A percentile compares a stretch with the other conserved stretches of the same genome.
Evolutionary conservation across 257 asterid species (phyloP).

Genomic region (Lavandula angustifolia): DNA sequence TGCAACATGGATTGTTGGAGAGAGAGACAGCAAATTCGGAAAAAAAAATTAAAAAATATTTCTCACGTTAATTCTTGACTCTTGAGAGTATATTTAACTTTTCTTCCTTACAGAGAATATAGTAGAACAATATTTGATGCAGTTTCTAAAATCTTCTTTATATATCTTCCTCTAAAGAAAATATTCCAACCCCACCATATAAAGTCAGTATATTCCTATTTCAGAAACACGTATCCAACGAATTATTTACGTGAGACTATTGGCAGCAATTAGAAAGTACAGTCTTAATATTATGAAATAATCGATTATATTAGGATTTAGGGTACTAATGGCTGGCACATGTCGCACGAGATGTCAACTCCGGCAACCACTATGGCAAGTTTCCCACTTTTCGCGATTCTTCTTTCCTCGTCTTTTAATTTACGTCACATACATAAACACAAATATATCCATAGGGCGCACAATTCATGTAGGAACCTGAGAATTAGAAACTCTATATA

Average conservation of each 20-base stretch:
- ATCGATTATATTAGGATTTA: not conserved
- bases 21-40: no score
- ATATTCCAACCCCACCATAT: conserved; percentile 24
- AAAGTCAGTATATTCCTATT: not conserved
- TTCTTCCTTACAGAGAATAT: not conserved
- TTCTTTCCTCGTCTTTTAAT: not conserved
- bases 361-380: not conserved
- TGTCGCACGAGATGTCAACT: conserved; percentile 12
- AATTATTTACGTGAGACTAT: not conserved
- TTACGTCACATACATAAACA: not conserved
- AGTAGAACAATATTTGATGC: not conserved
- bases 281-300: no score
- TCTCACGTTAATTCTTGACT: no score
- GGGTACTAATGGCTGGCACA: conserved; percentile 24
- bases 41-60: no score
- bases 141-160: not conserved
- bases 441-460: not conserved
- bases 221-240: not conserved
- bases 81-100: no score
- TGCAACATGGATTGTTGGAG: conserved; percentile 26
- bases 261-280: not conserved
- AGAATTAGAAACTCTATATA: no score
- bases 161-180: not conserved
- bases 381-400: conserved; percentile 4
- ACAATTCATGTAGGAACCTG: no score